Base-by-base conservation (phyloP, 176 grass and related monocot genomes). In the Tuctoria greenei region DNA sequence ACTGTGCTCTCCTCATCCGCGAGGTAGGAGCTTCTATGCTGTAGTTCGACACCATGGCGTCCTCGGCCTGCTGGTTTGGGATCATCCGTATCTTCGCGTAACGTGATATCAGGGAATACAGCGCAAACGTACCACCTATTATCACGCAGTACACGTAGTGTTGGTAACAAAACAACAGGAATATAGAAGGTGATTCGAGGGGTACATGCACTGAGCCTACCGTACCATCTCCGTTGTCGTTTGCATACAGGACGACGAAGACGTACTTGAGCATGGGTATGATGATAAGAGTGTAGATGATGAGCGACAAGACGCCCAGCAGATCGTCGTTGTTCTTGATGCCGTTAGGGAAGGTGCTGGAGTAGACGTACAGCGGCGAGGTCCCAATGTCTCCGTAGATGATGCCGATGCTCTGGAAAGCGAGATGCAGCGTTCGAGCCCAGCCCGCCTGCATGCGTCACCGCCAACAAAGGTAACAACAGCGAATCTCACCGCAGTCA, bases 381-480 rank as follows among this genome's bases (percentile, higher is more conserved):
- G 89, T 96, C 21, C 93, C 93, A 16, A 96, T 87, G 56, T 96
- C 89, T 4, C 93, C 89, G 52, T 96, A 96, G 50, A 96, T 86
- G 56, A 96, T 40, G 2, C 93, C 93, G 17, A 96, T 17, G 43
- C 86, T 85, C 78, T 96, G 93, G 42, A 96, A 96, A 1, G 89
- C 84, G 20, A 96, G 86, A 6, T 59, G 66, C 79, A 89, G 28
- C 39, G 86, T 77, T 47, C 61, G 21, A 1, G n/a, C 47, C 88
- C 89, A 91, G 77, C 77, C 66, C 37, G n/a, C 58, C 85, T 1
- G 49, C 85, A 83, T 90, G 62, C 24, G 11, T 24, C 13, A 7
- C 5, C 47, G 42, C 8, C 55, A 46, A 37, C 36, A 58, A 58
- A 59, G 20, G 38, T 36, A 47, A 16, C 16, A 20, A n/a, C n/a